Conservation (phyloP, 345 rosid genomes). For the Ceriops zippeliana region DNA sequence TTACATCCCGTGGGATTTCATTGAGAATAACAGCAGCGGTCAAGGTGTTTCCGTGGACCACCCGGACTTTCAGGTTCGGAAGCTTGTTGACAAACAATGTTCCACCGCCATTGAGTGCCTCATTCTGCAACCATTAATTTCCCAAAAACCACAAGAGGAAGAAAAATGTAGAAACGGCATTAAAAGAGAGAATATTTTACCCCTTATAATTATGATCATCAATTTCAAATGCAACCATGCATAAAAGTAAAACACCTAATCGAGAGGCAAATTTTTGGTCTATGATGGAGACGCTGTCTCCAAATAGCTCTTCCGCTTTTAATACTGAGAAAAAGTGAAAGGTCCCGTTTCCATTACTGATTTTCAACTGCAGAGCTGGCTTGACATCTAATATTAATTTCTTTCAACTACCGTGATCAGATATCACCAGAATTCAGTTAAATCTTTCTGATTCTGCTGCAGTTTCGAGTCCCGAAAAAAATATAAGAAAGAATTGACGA, state of each 20-base stretch:
- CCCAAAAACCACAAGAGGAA: background rate
- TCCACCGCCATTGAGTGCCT: constrained; percentile 94
- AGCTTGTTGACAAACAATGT: constrained; percentile 82
- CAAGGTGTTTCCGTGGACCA: constrained; percentile 96
- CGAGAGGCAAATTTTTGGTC: background rate
- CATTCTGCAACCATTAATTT: constrained; percentile 51
- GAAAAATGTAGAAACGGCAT: background rate
- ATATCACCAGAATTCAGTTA: background rate
- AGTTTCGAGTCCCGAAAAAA: background rate
- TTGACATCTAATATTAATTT: constrained; percentile 14
- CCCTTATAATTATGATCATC: no score
- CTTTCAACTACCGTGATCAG: constrained; percentile 27
- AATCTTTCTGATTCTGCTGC: background rate
- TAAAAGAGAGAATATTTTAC: no score
- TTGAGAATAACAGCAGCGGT: constrained; percentile 94
- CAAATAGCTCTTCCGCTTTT: background rate
- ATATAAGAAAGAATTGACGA: background rate
- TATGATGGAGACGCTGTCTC: background rate
- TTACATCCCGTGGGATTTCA: constrained; percentile 64
- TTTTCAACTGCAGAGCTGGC: constrained; percentile 10
- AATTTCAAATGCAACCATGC: no score
- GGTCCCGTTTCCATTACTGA: background rate
- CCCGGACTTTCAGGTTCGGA: constrained; percentile 69
- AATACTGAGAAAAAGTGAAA: background rate
- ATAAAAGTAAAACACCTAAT: no score